Conservation (phyloP, 768 basidiomycete species). For the Termitomyces sp. region DNA sequence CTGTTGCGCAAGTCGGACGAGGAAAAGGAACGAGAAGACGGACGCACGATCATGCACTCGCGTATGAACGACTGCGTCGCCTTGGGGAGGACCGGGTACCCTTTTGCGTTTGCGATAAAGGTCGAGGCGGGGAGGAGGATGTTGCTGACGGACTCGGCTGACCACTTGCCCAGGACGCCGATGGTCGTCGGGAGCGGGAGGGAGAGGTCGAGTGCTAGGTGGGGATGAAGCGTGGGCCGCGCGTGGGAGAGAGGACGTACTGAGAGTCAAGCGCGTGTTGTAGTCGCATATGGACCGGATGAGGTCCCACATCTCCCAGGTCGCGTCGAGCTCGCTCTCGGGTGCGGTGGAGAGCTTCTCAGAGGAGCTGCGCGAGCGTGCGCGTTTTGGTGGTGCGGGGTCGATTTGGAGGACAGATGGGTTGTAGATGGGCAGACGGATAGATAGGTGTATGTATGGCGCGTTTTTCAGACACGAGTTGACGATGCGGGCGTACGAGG, state of each 20-base stretch:
- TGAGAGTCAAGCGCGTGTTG: slow-evolving; percentile 62
- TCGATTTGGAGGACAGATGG: slow-evolving; percentile 50
- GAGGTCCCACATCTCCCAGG: slow-evolving; percentile 99
- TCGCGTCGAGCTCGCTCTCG: slow-evolving; percentile 59
- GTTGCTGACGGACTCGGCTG: slow-evolving; percentile 86
- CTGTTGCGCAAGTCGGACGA: slow-evolving; percentile 31
- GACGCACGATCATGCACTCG: slow-evolving; percentile 77
- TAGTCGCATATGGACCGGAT: slow-evolving; percentile 89
- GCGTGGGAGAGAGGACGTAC: slow-evolving; percentile 32
- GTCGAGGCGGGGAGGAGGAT: slow-evolving; percentile 85
- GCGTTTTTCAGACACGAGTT: slow-evolving; percentile 66
- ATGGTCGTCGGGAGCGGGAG: slow-evolving; percentile 78
- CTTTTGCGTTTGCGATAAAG: slow-evolving; percentile 94
- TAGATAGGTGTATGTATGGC: slow-evolving; percentile 73
- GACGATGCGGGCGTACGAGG: slow-evolving; percentile 91
- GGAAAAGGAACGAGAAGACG: neutral
- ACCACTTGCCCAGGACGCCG: slow-evolving; percentile 80
- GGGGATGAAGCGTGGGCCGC: slow-evolving; percentile 10
- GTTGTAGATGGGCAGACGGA: slow-evolving; percentile 81
- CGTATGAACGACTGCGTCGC: slow-evolving; percentile 87
- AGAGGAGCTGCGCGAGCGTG: too few species aligned
- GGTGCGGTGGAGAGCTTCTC: slow-evolving; percentile 11
- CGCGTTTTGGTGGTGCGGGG: neutral
- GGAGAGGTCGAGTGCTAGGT: slow-evolving; percentile 88
- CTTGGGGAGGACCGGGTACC: slow-evolving; percentile 95